These are phyloP conservation scores for Lactarius akahatsu DNA, from an alignment of 768 basidiomycete species.

Conservation along the genomic window DNA sequence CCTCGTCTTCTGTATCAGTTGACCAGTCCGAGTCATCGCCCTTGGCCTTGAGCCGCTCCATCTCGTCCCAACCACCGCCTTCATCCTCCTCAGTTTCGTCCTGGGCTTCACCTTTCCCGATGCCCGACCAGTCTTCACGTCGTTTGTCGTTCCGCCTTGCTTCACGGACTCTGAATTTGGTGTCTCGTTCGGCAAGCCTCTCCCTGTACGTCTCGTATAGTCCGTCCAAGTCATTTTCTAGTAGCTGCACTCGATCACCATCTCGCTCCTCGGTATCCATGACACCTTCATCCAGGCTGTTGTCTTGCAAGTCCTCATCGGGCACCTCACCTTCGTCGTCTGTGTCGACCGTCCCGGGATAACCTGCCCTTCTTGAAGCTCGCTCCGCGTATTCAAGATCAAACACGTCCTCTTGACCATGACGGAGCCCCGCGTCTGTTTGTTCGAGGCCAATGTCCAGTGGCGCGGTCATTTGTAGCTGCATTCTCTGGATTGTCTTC, in stretches of 20 bases:
- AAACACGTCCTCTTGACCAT: conserved; percentile 85
- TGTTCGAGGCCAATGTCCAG: conserved; percentile 91
- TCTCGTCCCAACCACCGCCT: conserved; percentile 70
- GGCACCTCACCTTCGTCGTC: conserved; percentile 48
- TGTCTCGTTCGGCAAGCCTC: conserved; percentile 76
- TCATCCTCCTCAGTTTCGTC: conserved; percentile 40
- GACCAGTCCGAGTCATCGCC: conserved; percentile 46
- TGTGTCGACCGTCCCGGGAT: conserved; percentile 32
- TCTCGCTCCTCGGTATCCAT: conserved; percentile 68
- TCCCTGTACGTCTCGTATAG: conserved; percentile 87
- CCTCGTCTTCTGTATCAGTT: conserved; percentile 47
- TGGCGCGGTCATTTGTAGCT: conserved; percentile 97
- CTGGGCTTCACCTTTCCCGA: conserved; percentile 42
- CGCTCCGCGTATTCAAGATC: conserved; percentile 69
- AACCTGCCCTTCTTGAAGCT: conserved; percentile 41
- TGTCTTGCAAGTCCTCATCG: conserved; percentile 41
- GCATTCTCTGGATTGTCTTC: conserved; percentile 90
- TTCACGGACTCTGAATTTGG: conserved; percentile 84
- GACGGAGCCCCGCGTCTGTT: conserved; percentile 65
- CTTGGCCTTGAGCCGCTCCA: conserved; percentile 54
- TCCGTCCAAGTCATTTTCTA: conserved; percentile 87
- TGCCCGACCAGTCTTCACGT: conserved; percentile 81
- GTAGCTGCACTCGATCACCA: conserved; percentile 53
- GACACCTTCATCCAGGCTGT: conserved; percentile 44
- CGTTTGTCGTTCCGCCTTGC: conserved; percentile 69